phyloP scores from a whole-genome alignment of 192 early-diverging fungal species.

The Neocallimastix lanati region DNA sequence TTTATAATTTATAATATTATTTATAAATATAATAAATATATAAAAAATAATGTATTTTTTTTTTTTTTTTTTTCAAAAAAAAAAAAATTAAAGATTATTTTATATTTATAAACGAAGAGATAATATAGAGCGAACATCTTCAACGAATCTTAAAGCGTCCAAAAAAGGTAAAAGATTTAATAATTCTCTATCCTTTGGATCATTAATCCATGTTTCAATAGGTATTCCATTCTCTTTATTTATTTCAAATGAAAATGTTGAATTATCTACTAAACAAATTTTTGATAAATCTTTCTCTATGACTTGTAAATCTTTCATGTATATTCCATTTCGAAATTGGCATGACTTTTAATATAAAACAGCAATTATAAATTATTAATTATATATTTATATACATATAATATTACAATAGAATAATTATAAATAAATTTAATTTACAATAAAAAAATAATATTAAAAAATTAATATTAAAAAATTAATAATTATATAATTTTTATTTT shows the following conservation, averaged over 20 bases:
- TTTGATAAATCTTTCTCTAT: slow-evolving; percentile 60
- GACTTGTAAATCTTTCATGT: slow-evolving; percentile 54
- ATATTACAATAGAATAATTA: no score
- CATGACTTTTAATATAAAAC: slow-evolving; percentile 62
- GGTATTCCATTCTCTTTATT: slow-evolving; percentile 79
- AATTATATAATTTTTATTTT: background rate
- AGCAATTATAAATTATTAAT: no score
- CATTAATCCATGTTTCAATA: slow-evolving; percentile 66
- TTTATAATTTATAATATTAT: no score
- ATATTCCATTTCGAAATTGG: slow-evolving; percentile 41
- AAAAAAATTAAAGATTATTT: no score
- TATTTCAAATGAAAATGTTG: slow-evolving; percentile 48
- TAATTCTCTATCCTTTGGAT: slow-evolving; percentile 59
- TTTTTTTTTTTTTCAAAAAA: no score
- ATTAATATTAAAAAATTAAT: background rate
- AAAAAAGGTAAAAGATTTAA: slow-evolving; percentile 74
- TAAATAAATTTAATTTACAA: slow-evolving; percentile 1
- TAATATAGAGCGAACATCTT: slow-evolving; percentile 68
- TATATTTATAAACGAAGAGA: slow-evolving; percentile 16
- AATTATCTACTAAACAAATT: slow-evolving; percentile 73
- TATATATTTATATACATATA: no score
- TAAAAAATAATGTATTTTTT: no score
- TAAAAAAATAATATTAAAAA: background rate
- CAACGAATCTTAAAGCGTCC: slow-evolving; percentile 67
- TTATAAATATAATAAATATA: no score